A percentile compares a stretch with the other conserved stretches of the same genome.
These are phyloP conservation scores for Solanum ahanhuiri DNA, from an alignment of 257 asterid genomes.

Conservation along the genomic window DNA sequence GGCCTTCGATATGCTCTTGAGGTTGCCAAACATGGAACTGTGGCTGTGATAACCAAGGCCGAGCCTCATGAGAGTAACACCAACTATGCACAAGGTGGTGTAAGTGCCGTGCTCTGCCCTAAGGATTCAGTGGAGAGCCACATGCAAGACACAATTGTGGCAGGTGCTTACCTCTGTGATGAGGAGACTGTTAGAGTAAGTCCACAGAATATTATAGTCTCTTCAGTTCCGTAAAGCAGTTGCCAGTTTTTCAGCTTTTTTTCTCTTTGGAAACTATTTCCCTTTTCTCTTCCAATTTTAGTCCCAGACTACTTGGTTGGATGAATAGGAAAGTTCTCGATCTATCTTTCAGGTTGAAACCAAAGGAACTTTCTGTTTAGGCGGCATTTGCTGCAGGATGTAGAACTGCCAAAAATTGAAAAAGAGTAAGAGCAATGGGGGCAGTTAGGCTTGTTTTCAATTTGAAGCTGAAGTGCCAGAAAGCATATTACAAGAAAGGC, in stretches of 20 bases:
- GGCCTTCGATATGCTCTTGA: constrained; percentile 99
- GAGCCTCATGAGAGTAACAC: constrained; percentile 99
- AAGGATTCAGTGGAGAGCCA: constrained; percentile 96
- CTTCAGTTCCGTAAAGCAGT: neutral
- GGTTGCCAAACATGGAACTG: constrained; percentile 86
- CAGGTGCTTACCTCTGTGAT: constrained; percentile 97
- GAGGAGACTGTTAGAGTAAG: constrained; percentile 98
- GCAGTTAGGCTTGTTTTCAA: neutral
- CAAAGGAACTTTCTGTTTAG: neutral
- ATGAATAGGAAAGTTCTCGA: neutral
- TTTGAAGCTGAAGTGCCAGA: neutral
- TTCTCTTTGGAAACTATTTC: neutral
- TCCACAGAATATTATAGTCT: neutral
- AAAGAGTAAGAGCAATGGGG: neutral
- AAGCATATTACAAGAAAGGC: neutral
- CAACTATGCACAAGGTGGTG: constrained; percentile 98
- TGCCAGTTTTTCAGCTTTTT: neutral
- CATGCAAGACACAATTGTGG: constrained; percentile 83
- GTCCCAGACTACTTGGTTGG: neutral
- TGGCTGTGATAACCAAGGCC: constrained; percentile 89
- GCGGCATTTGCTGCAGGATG: neutral
- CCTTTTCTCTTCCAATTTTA: neutral
- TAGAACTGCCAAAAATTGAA: neutral
- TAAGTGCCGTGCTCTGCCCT: constrained; percentile 96
- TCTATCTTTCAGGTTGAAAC: neutral